Evolutionary conservation across 345 rosid species (phyloP), one percentile per base, ranked within the genome.

Genomic region (Populus alba): DNA sequence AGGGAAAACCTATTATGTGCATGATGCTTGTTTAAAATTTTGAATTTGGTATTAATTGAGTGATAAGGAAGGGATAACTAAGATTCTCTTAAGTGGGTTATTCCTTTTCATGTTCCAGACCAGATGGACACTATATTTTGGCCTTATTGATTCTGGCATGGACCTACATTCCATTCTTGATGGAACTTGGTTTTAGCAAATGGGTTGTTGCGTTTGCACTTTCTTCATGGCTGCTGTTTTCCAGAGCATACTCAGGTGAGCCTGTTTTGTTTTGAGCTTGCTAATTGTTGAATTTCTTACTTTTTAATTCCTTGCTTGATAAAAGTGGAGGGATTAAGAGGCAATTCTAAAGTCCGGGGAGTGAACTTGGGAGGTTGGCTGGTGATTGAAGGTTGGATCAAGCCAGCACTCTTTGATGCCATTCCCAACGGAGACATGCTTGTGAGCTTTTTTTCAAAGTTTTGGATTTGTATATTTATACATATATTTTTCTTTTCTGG

Each of bases 341-440:
- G 83, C 35, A 85, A 83, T 83, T 79, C 91, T 55, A 91, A 89
- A 87, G 96, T 91, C 73, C 85, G 88, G 79, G 96, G 85, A 71
- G 96, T 91, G 71, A 91, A 91, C 72, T 85, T 91, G 82, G 96
- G 92, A 27, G 96, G 96, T 31, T 91, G 96, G 96, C 81, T 91
- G 77, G 92, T 91, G 69, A 71, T 91, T n/a, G 93, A 91, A 83
- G 96, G 96, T 72, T 91, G 96, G 96, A 90, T 91, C 77, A 91
- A 90, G 83, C 93, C 96, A 68, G 87, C 96, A 68, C 87, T 91
- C 29, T 91, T 91, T 74, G 87, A 90, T 81, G 90, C 77, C 63
- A 91, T 91, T 83, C 86, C 89, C 79, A 91, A 90, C 53, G 92
- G 91, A 72, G 93, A 91, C 59, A 91, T 90, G 93, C 92, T 91